Evolutionary conservation across 2,329 filamentous ascomycete species (phyloP).

Genomic region (Hypoxylon sp.): DNA sequence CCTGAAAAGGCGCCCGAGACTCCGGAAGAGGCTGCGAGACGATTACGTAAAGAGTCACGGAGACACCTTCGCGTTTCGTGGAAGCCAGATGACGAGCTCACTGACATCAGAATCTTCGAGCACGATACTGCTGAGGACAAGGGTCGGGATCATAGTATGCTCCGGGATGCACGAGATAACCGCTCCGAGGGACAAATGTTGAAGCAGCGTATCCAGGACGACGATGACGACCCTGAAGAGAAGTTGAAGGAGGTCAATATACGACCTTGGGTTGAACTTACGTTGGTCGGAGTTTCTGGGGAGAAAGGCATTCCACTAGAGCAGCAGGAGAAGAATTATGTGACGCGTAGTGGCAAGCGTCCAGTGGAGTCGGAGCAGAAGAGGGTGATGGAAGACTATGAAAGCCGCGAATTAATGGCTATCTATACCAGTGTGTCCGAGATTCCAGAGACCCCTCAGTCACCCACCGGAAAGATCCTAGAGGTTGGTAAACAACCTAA

Average conservation of each 20-base stretch:
- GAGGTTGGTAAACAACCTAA: slow-evolving; percentile 49
- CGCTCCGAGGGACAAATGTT: slow-evolving; percentile 80
- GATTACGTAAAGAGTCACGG: slow-evolving; percentile 79
- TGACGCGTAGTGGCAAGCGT: slow-evolving; percentile 68
- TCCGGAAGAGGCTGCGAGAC: slow-evolving; percentile 75
- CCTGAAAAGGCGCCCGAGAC: slow-evolving; percentile 73
- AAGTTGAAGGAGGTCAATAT: slow-evolving; percentile 69
- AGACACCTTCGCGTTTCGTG: slow-evolving; percentile 79
- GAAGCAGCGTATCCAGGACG: slow-evolving; percentile 68
- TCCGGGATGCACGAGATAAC: slow-evolving; percentile 80
- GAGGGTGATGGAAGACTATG: slow-evolving; percentile 68
- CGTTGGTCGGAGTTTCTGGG: slow-evolving; percentile 61
- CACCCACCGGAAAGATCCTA: slow-evolving; percentile 60
- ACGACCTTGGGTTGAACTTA: slow-evolving; percentile 67
- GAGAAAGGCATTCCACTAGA: slow-evolving; percentile 60
- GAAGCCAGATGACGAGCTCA: slow-evolving; percentile 76
- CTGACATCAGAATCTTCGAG: slow-evolving; percentile 77
- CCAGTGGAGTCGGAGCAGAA: slow-evolving; percentile 69
- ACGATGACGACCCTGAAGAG: slow-evolving; percentile 69
- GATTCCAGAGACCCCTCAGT: slow-evolving; percentile 70
- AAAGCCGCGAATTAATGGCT: slow-evolving; percentile 73
- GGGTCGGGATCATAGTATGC: slow-evolving; percentile 76
- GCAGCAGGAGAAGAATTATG: slow-evolving; percentile 64
- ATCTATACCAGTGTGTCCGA: slow-evolving; percentile 69
- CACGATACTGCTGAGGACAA: slow-evolving; percentile 80